Percentiles rank a stretch among this genome's conserved stretches.
These are phyloP conservation scores for Pachysandra terminalis DNA, from an alignment of 164 flowering plant genomes.

Conservation along the genomic window DNA sequence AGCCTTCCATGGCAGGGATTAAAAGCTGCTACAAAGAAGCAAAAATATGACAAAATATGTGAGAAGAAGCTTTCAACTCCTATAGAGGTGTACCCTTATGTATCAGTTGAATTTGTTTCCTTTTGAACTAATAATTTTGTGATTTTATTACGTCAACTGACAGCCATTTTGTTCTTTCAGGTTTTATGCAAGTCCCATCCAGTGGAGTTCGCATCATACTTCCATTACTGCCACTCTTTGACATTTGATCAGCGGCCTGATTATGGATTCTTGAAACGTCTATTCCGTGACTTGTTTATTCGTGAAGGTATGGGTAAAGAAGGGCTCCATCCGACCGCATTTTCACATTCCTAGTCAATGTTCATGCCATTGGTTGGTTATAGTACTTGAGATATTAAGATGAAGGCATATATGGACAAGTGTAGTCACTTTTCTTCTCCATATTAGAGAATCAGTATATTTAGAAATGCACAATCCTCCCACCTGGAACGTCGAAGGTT, in stretches of 20 bases:
- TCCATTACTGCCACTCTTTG: slow-evolving; percentile 95
- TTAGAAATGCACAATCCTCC: background rate
- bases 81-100: slow-evolving; percentile 60
- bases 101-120: background rate
- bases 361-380: slow-evolving; percentile 1
- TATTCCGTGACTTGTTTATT: slow-evolving; percentile 86
- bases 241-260: slow-evolving; percentile 98
- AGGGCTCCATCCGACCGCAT: background rate
- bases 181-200: slow-evolving; percentile 92
- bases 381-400: background rate
- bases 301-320: slow-evolving; percentile 68
- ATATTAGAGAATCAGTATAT: background rate
- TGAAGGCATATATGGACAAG: background rate
- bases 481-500: background rate
- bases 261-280: slow-evolving; percentile 94
- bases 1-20: slow-evolving; percentile 99
- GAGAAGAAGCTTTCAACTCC: slow-evolving; percentile 98
- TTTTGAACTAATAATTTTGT: background rate
- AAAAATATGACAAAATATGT: slow-evolving; percentile 95
- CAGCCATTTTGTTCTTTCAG: slow-evolving; percentile 24
- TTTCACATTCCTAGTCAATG: background rate
- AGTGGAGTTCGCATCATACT: slow-evolving; percentile 95
- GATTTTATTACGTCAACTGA: slow-evolving; percentile 3
- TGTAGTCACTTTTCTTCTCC: background rate
- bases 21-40: slow-evolving; percentile 96